Percentiles rank a stretch among this genome's conserved stretches.
phyloP scores from a whole-genome alignment of 177 flowering plant genomes.

The Vitis hybrid region DNA sequence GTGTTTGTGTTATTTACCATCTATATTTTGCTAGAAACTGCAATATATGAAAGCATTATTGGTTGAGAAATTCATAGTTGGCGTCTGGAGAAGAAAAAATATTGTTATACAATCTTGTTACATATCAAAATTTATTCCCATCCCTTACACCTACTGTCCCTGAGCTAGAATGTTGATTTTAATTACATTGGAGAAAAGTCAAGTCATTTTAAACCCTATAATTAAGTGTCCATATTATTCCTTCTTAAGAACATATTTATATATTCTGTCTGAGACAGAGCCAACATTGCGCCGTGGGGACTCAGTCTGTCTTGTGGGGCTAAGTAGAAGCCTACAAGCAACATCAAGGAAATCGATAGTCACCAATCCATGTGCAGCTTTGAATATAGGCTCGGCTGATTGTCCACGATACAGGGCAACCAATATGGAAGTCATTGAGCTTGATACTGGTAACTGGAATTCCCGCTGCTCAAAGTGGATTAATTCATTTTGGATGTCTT shows the following conservation, averaged over 20 bases:
- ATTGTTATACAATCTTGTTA: too few relatives aligned
- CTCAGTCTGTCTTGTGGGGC: slow-evolving; percentile 85
- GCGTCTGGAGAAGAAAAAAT: too few relatives aligned
- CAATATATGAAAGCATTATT: too few relatives aligned
- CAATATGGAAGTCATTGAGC: slow-evolving; percentile 97
- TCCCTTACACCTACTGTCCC: too few relatives aligned
- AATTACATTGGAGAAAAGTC: too few relatives aligned
- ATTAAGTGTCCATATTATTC: neutral
- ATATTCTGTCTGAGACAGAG: slow-evolving; percentile 42
- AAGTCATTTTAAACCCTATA: too few relatives aligned
- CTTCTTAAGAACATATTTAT: neutral
- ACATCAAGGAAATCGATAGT: slow-evolving; percentile 94
- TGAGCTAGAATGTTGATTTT: too few relatives aligned
- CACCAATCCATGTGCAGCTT: slow-evolving; percentile 88
- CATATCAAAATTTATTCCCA: too few relatives aligned
- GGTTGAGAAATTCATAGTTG: too few relatives aligned
- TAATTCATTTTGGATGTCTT: neutral
- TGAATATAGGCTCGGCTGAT: slow-evolving; percentile 90
- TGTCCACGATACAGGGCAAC: slow-evolving; percentile 92
- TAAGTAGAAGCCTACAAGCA: slow-evolving; percentile 88
- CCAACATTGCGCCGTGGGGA: slow-evolving; percentile 90
- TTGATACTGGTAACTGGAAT: slow-evolving; percentile 69
- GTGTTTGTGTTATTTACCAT: too few relatives aligned
- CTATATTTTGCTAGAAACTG: too few relatives aligned
- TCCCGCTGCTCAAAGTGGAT: slow-evolving; percentile 1